Evolutionary conservation across 148 eudicot species (phyloP), one percentile per base, ranked within the genome.

Genomic region (Heliamphora exappendiculata): DNA sequence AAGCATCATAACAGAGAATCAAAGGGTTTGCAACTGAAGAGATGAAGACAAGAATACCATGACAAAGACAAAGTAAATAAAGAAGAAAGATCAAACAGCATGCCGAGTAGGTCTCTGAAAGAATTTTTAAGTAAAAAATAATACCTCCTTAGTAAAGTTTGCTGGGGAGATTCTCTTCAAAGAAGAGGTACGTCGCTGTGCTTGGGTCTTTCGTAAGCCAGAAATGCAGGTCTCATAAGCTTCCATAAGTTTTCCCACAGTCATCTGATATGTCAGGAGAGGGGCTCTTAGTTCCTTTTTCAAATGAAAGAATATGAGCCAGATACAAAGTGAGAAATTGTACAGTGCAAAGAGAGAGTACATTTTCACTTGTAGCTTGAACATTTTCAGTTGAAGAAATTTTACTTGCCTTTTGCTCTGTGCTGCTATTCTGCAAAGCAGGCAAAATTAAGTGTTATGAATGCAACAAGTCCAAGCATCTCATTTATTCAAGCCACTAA

Each of bases 111-210:
- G 14, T 16, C 62, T 31, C 16, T 47, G 13, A 47, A 70, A 41
- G 51, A 57, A 37, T 53, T 51, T n/a, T n/a, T n/a, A n/a, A n/a
- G 12, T 13, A 39, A 72, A 1, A 12, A 7, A 72, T 34, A 49
- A 11, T 88, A 96, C 99, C 97, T 91, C 92, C 84, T 90, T 96
- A n/a, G 97, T 91, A 77, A 88, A 96, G 82, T 93, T 96, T 62
- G 83, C 97, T 31, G 99, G 99, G 78, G 88, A 78, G 70, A 93
- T 88, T 83, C 76, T 89, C 37, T 81, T 82, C 57, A 96, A 66
- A 72, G 98, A 91, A 72, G 71, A 64, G 62, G 55, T 82, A 45
- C 94, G 89, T 6, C 97, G 84, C n/a, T 57, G 81, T 70, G 87
- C 72, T 81, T 93, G 93, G 62, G 93, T 6, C 82, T 81, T 87